Evolutionary conservation across 192 early-diverging fungal genomes (phyloP), one percentile per base, ranked within the genome.

Genomic region (Haplosporangium gracile): DNA sequence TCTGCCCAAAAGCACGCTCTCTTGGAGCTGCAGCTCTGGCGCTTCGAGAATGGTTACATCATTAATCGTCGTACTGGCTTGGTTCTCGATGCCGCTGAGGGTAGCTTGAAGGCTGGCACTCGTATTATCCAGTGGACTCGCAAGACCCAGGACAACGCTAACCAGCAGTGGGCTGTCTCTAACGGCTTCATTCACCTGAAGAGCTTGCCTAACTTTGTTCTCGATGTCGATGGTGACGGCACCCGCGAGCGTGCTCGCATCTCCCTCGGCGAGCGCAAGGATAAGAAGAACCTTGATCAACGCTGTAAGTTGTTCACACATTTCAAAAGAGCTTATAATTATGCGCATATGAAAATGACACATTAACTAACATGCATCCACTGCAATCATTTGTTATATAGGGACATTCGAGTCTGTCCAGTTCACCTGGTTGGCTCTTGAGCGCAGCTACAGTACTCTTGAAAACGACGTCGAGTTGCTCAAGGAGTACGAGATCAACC

Each of bases 1-100:
- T 85, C 83, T 38, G 45, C 83, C 40, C 57, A 75, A 45, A 68
- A 69, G 26, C 83, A 85, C 53, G 83, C 83, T 24, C 78, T 85
- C 36, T 68, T 85, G 69, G 83, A 85, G 70, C 69, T 85, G 15
- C 86, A 88, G 70, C 74, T 88, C 29, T 88, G 86, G 86, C 57
- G 77, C 18, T 82, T 72, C 78, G 73, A 88, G 57, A 70, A 75
- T 57, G 86, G 86, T 18, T 88, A 68, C 77, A 76, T 88, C 34
- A 82, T 88, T 53, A 88, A 88, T 70, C 80, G 81, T 78, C 79
- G 86, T 55, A 88, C 76, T 55, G 81, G 81, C 26, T 57, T 88
- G 72, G 80, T 79, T 32, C 57, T 88, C 20, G 86, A 88, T 60
- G 80, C 71, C 18, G 18, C 26, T 45, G 47, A 76, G 38, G 80